These are phyloP conservation scores for Hibiscus syriacus DNA, from an alignment of 345 rosid species.

Conservation along the genomic window DNA sequence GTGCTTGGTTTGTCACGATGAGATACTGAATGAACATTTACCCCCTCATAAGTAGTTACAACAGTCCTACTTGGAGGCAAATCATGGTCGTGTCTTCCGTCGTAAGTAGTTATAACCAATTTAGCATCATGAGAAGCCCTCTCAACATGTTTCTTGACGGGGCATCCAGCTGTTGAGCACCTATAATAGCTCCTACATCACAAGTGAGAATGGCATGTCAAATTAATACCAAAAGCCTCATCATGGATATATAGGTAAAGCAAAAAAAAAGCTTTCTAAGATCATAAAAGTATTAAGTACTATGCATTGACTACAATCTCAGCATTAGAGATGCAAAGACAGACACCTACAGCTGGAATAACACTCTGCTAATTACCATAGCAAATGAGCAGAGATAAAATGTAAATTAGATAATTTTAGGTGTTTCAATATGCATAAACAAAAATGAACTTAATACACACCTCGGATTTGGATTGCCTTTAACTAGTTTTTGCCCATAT, in stretches of 20 bases:
- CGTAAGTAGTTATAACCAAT: conserved; percentile 70
- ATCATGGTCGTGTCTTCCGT: conserved; percentile 79
- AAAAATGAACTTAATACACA: conserved; percentile 12
- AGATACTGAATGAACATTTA: conserved; percentile 14
- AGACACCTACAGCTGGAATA: background rate
- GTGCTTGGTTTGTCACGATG: conserved; percentile 25
- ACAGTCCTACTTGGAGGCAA: conserved; percentile 74
- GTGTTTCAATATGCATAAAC: background rate
- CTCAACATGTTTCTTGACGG: conserved; percentile 82
- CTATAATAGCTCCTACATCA: conserved; percentile 88
- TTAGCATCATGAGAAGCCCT: conserved; percentile 68
- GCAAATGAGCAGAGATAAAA: background rate
- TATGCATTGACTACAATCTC: background rate
- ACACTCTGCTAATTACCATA: background rate
- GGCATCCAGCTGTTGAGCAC: conserved; percentile 90
- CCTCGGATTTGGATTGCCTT: conserved; percentile 98
- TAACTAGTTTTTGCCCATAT: conserved; percentile 94
- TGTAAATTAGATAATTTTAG: background rate
- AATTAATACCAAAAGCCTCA: background rate
- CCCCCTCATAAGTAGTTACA: conserved; percentile 34
- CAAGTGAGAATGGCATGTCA: background rate
- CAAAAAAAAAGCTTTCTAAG: background rate
- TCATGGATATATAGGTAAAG: background rate
- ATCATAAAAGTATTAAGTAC: background rate
- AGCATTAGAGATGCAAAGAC: background rate